Base-by-base conservation (phyloP, 805 yeast species). In the Sungouiozyma intestinalis region DNA sequence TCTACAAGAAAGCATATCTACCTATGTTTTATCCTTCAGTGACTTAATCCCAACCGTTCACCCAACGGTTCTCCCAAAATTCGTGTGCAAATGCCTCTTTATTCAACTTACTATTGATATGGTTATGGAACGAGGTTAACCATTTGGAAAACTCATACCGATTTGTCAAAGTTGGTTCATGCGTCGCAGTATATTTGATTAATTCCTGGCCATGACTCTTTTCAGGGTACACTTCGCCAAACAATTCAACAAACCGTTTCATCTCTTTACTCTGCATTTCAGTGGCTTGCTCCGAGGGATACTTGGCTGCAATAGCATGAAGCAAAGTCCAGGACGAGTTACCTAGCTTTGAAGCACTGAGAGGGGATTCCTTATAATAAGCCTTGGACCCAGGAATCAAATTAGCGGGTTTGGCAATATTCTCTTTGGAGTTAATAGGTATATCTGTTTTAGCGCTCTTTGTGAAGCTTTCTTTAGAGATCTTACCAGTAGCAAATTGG, bases 41-140 rank as follows among this genome's bases (percentile, higher is more conserved):
- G n/a, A 29, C 4, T 38, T 17, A 39, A 16, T 82, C 81, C 96
- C 95, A 87, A 0, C 97, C 97, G 52, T 85, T 94, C 50, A 74
- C 79, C 98, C 98, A 90, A 57, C 98, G 77, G 53, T 83, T 77
- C 58, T 80, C 80, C 98, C 98, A 92, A 48, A 84, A 71, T 44
- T 78, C 69, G 54, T 97, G 90, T 58, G 90, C 87, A 57, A 92
- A 92, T 43, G 67, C 68, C 5, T 85, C 85, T 63, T 92, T 92
- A 1, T 95, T 94, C 20, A 90, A 59, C 60, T 87, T 88, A 16
- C 60, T 68, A 61, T 92, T 92, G n/a, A 92, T 97, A 32, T 75
- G 84, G 56, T 92, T 92, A 64, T 92, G 98, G 2, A 97, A 97
- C 47, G 79, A 83, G 64, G 97, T 92, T 42, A 92, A 65, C 98